A percentile compares a stretch with the other conserved stretches of the same genome.
Conservation (phyloP, 2,329 filamentous ascomycete genomes). For the Fusarium incarnatum region DNA sequence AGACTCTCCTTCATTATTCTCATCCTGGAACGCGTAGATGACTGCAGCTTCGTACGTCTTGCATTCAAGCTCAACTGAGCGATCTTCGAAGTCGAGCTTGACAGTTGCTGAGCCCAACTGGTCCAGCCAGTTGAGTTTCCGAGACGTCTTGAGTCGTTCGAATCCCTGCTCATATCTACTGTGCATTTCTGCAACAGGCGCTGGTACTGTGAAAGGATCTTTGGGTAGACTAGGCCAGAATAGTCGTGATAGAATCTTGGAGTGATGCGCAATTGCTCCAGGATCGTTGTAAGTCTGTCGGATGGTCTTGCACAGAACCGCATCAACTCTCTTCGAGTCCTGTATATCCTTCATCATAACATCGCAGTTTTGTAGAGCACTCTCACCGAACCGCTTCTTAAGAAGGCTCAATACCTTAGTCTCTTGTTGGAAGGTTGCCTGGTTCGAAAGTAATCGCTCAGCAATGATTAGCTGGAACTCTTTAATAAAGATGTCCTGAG, state of each 20-base stretch:
- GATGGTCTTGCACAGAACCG: slow-evolving; percentile 66
- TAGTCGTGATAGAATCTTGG: slow-evolving; percentile 89
- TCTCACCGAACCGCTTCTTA: slow-evolving; percentile 88
- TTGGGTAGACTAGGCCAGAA: slow-evolving; percentile 90
- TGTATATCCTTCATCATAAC: slow-evolving; percentile 96
- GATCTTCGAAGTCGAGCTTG: slow-evolving; percentile 84
- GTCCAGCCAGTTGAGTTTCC: slow-evolving; percentile 90
- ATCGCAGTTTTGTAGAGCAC: slow-evolving; percentile 89
- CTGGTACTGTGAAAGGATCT: slow-evolving; percentile 74
- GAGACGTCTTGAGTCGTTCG: slow-evolving; percentile 80
- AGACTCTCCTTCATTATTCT: slow-evolving; percentile 52
- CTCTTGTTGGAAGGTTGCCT: slow-evolving; percentile 79
- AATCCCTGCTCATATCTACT: slow-evolving; percentile 79
- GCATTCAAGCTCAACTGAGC: slow-evolving; percentile 77
- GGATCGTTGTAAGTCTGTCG: slow-evolving; percentile 25
- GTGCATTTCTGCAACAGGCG: slow-evolving; percentile 70
- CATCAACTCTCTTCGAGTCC: slow-evolving; percentile 82
- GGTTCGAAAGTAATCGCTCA: slow-evolving; percentile 77
- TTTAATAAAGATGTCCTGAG: slow-evolving; percentile 91
- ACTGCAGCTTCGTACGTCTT: slow-evolving; percentile 89
- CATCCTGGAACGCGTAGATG: slow-evolving; percentile 81
- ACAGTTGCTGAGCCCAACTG: slow-evolving; percentile 83
- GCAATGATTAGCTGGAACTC: slow-evolving; percentile 92
- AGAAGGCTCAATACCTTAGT: slow-evolving; percentile 86
- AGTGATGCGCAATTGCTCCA: slow-evolving; percentile 65